Percentiles rank a stretch among this genome's conserved stretches.
phyloP scores from a whole-genome alignment of 2,329 filamentous ascomycete species.

The Colletotrichum destructivum region DNA sequence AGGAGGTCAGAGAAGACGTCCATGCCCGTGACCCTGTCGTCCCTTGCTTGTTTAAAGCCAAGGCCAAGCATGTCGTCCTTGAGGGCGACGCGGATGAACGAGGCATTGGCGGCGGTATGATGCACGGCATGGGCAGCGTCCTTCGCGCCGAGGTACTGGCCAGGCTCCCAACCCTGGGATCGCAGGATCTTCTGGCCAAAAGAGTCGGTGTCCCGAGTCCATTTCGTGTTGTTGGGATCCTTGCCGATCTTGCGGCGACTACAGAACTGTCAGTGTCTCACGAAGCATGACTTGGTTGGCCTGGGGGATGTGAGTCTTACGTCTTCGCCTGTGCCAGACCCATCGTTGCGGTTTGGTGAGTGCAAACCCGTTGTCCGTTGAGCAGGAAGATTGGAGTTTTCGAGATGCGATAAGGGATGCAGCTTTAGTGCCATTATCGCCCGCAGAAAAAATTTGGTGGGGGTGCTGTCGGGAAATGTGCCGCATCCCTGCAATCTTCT shows the following conservation, averaged over 20 bases:
- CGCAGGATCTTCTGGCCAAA: constrained; percentile 94
- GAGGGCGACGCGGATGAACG: constrained; percentile 86
- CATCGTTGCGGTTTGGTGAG: constrained; percentile 40
- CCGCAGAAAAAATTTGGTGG: constrained; percentile 41
- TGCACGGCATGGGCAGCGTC: constrained; percentile 82
- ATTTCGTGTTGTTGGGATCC: constrained; percentile 96
- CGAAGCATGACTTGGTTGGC: background rate
- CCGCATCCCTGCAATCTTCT: constrained; percentile 26
- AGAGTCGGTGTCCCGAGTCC: constrained; percentile 84
- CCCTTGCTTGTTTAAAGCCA: constrained; percentile 83
- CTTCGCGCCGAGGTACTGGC: constrained; percentile 84
- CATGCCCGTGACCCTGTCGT: constrained; percentile 86
- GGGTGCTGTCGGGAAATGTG: constrained; percentile 22
- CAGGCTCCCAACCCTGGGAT: constrained; percentile 91
- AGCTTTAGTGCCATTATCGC: constrained; percentile 31
- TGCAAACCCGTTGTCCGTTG: constrained; percentile 18
- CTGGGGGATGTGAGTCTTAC: constrained; percentile 6
- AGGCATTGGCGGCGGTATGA: constrained; percentile 85
- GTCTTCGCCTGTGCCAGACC: constrained; percentile 41
- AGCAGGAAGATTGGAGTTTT: constrained; percentile 31
- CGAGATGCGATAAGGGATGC: constrained; percentile 35
- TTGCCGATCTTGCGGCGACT: constrained; percentile 80
- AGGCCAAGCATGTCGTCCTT: constrained; percentile 95
- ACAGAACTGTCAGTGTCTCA: constrained; percentile 14
- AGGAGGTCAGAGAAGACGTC: constrained; percentile 89